These are phyloP conservation scores for Penicillium psychrofluorescens DNA, from an alignment of 495 filamentous ascomycete genomes.

Conservation along the genomic window DNA sequence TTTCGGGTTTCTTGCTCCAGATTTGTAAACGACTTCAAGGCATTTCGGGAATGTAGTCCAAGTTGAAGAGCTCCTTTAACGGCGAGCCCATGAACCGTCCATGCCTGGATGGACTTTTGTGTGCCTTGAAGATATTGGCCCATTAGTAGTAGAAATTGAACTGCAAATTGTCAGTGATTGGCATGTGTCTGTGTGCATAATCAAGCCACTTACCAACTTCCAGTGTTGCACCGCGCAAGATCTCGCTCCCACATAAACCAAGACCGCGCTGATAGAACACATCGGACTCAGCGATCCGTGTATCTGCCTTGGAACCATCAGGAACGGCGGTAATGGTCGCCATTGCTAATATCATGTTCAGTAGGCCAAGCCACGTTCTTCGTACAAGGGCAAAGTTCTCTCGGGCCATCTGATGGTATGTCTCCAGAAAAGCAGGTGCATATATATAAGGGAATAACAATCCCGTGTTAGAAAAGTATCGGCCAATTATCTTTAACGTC, in stretches of 20 bases:
- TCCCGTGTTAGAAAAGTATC: constrained; percentile 35
- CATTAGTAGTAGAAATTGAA: constrained; percentile 33
- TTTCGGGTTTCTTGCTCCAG: constrained; percentile 34
- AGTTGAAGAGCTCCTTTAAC: constrained; percentile 33
- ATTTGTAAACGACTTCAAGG: constrained; percentile 19
- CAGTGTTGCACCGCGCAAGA: constrained; percentile 24
- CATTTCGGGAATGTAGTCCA: constrained; percentile 32
- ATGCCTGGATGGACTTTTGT: constrained; percentile 35
- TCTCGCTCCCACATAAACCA: constrained; percentile 22
- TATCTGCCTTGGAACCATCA: constrained; percentile 4
- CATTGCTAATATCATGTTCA: constrained; percentile 72
- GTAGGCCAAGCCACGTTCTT: constrained; percentile 55
- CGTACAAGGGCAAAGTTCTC: constrained; percentile 26
- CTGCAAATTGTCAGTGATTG: constrained; percentile 1
- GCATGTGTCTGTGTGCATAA: no score
- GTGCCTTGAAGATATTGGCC: constrained; percentile 39
- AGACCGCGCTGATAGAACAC: constrained; percentile 29
- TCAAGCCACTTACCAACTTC: constrained; percentile 22
- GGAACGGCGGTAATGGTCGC: constrained; percentile 51
- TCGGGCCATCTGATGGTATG: constrained; percentile 22
- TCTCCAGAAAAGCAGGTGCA: constrained; percentile 25
- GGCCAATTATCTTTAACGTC: constrained; percentile 17
- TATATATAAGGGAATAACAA: constrained; percentile 35
- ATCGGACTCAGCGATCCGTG: constrained; percentile 19
- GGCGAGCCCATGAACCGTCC: constrained; percentile 35